These are phyloP conservation scores for Sporothrix mexicana DNA, from an alignment of 2,329 filamentous ascomycete species.

Conservation along the genomic window DNA sequence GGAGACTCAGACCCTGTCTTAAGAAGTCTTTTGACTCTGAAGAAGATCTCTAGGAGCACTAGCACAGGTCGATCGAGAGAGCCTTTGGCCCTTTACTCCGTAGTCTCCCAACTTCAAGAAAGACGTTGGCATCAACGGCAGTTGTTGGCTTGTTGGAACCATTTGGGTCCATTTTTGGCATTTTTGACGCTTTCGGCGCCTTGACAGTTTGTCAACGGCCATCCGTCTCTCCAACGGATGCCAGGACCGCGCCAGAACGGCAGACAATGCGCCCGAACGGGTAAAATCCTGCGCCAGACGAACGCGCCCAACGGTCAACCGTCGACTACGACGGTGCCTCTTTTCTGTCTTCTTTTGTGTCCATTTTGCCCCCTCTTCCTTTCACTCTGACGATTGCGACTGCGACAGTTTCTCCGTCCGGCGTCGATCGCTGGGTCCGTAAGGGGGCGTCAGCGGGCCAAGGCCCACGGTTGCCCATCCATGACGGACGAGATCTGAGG, in stretches of 20 bases:
- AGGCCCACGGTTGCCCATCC: background rate
- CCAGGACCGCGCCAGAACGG: conserved; percentile 9
- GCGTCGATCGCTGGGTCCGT: conserved; percentile 15
- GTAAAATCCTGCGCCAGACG: conserved; percentile 23
- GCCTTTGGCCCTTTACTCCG: background rate
- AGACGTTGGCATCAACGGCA: background rate
- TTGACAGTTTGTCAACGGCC: too few relatives aligned
- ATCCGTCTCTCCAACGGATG: background rate
- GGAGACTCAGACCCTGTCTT: background rate
- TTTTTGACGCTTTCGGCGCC: conserved; percentile 9
- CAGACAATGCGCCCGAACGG: conserved; percentile 11
- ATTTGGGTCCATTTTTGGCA: too few relatives aligned
- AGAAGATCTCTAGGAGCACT: background rate
- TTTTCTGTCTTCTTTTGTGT: too few relatives aligned
- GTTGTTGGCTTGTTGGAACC: too few relatives aligned
- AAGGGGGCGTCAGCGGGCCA: conserved; percentile 10
- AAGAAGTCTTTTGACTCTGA: background rate
- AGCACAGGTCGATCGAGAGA: conserved; percentile 11
- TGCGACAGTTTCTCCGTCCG: conserved; percentile 18
- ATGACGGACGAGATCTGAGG: too few relatives aligned
- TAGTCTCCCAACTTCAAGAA: background rate
- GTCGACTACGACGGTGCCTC: background rate
- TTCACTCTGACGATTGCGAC: background rate
- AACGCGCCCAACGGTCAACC: background rate
- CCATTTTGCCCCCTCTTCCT: too few relatives aligned